Evolutionary conservation across 1,139 yeast species (phyloP), one percentile per base, ranked within the genome.

Genomic region (Zygotorulaspora mrakii): DNA sequence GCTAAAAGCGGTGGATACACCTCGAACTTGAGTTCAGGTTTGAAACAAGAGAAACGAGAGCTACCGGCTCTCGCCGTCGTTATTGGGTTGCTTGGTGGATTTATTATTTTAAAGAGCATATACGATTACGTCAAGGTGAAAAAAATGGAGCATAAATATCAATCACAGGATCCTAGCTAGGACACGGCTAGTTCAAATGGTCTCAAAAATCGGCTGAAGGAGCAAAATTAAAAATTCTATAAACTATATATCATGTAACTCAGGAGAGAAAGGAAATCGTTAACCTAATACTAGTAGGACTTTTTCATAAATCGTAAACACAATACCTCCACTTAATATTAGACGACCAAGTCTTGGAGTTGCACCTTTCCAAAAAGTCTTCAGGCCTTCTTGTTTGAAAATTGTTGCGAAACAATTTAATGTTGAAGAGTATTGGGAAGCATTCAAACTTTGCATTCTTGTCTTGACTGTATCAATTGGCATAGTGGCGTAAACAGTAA

Each of bases 401-500:
- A 91, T 82, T 50, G 76, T 79, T 23, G 68, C 76, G 55, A 91
- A 89, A 65, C 97, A 91, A 65, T 89, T 76, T 33, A 82, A 18
- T 0, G 97, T 89, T 31, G 89, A 77, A 4, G 73, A 62, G 66
- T 91, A 91, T 55, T 73, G 65, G 42, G 76, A 74, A 3, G 96
- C 86, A 26, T 86, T 94, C 51, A 91, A 71, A 20, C 95, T 84
- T 68, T 91, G 98, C 96, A 91, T 91, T 66, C 98, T 77, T 1
- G 98, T 91, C 69, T 91, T 91, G 48, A 91, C 96, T 0, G 97
- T 91, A 62, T 91, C 98, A 28, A 91, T 82, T 8, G 98, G 98
- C 97, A 91, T 91, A 7, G 98, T 91, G 3, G 95, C 71, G 64
- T 91, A 91, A 12, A 91, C 98, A 0, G 98, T 91, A 39, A 91